A percentile compares a stretch with the other conserved stretches of the same genome.
Evolutionary conservation across 2,329 filamentous ascomycete genomes (phyloP).

Genomic region (Aureobasidium sp.): DNA sequence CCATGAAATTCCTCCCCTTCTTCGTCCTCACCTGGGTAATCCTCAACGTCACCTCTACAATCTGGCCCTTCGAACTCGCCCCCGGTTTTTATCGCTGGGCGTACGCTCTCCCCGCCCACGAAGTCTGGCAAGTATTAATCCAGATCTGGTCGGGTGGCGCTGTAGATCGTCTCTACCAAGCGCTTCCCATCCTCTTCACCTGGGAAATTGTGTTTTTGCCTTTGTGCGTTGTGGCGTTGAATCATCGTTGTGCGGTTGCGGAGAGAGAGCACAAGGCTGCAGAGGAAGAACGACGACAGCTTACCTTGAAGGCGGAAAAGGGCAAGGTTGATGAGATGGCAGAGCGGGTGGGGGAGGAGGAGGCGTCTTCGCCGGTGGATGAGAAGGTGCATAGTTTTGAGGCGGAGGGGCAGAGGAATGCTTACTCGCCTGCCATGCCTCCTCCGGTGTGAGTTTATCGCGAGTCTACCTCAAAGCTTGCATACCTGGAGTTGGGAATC

Average conservation of each 20-base stretch:
- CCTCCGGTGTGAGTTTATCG: not conserved
- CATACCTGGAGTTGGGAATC: too few relatives aligned
- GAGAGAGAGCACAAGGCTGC: conserved; percentile 4
- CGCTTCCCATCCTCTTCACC: conserved; percentile 38
- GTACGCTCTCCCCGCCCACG: conserved; percentile 36
- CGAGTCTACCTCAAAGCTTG: too few relatives aligned
- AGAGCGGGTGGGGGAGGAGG: not conserved
- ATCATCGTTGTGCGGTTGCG: conserved; percentile 20
- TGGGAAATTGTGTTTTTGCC: conserved; percentile 30
- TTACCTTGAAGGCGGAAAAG: not conserved
- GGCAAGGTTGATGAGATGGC: not conserved
- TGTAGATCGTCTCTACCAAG: conserved; percentile 33
- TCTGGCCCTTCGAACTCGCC: conserved; percentile 39
- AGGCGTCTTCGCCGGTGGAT: not conserved
- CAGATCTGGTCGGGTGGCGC: conserved; percentile 41
- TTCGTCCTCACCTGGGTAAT: conserved; percentile 40
- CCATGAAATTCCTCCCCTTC: conserved; percentile 38
- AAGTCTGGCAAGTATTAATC: conserved; percentile 35
- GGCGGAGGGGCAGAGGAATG: not conserved
- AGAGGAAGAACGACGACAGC: conserved; percentile 10
- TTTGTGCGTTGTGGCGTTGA: conserved; percentile 20
- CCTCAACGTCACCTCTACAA: conserved; percentile 36
- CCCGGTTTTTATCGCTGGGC: conserved; percentile 37
- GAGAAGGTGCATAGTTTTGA: conserved; percentile 1
- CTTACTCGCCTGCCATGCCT: not conserved